Evolutionary conservation across 1,284 basidiomycete species (phyloP), one percentile per base, ranked within the genome.

Genomic region (Trichosporon inkin): DNA sequence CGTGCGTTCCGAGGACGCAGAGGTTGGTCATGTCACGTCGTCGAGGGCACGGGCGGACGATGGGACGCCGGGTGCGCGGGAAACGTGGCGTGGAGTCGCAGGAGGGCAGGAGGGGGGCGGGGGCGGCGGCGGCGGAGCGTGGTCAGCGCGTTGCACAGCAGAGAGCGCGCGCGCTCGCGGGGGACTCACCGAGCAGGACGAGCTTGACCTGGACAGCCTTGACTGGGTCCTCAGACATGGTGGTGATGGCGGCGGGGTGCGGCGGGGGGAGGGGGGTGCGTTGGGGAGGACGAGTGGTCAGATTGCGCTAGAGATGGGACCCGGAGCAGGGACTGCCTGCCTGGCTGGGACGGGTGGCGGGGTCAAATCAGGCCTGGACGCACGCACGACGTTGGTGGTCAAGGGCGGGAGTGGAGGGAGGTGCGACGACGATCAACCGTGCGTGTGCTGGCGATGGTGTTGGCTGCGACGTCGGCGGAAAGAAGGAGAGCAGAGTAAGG

Each of bases 201-300:
- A 94, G 84, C 79, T 92, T 94, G 67, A 93, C 90, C 80, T 92
- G 90, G 39, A 92, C 86, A 68, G 90, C 90, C 79, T 89, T 90
- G 78, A 92, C 88, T 35, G 74, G 64, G 52, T 78, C 78, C 58
- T 77, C 74, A 24, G 63, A 60, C 72, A 72, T 68, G 34, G 58
- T 66, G 62, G 16, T 47, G 41, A 58, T 35, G 51, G 39, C 14
- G 37, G 13, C 17, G 19, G 13, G 36, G 58, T 58, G 44, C 10
- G 36, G 10, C 37, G 17, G 47, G 16, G 17, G 13, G 22, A 11
- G 41, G 24, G 41, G n/a, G n/a, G n/a, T n/a, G n/a, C n/a, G 24
- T 47, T 20, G 20, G 13, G 36, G 36, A 13, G 11, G 24, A 20
- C 16, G 14, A 24, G 41, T 47, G 14, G 41, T 47, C 22, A 24